Evolutionary conservation across 2,329 filamentous ascomycete genomes (phyloP).

Genomic region (Fusarium begoniae): DNA sequence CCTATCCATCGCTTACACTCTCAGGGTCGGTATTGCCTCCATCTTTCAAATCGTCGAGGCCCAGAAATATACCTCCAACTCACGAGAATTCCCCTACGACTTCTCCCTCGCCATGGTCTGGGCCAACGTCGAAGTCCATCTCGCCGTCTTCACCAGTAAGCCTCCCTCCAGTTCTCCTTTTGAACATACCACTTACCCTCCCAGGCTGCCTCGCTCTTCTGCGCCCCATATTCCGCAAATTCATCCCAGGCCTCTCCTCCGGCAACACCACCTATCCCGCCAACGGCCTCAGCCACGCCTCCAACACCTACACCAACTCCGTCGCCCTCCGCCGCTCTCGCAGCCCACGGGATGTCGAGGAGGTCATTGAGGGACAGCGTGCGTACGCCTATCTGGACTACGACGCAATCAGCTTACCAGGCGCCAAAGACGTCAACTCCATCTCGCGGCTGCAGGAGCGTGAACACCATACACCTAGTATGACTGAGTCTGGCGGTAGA

Average conservation of each 20-base stretch:
- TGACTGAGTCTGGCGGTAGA: slow-evolving; percentile 14
- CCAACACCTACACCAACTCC: background rate
- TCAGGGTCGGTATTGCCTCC: slow-evolving; percentile 23
- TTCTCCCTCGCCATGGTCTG: slow-evolving; percentile 28
- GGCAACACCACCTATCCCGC: slow-evolving; percentile 19
- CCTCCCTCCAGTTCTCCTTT: fast-evolving
- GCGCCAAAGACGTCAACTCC: slow-evolving; percentile 17
- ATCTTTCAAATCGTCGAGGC: slow-evolving; percentile 28
- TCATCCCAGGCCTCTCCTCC: slow-evolving; percentile 19
- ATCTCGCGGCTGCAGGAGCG: slow-evolving; percentile 14
- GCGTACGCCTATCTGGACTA: slow-evolving; percentile 20
- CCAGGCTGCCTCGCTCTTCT: slow-evolving; percentile 23
- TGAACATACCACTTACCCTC: background rate
- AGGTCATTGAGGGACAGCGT: slow-evolving; percentile 11
- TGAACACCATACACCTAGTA: slow-evolving; percentile 8
- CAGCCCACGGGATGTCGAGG: slow-evolving; percentile 2
- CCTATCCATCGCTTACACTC: background rate
- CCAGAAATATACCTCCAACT: slow-evolving; percentile 10
- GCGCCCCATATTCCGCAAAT: slow-evolving; percentile 29
- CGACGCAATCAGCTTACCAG: slow-evolving; percentile 33
- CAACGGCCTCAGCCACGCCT: slow-evolving; percentile 21
- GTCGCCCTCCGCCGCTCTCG: background rate
- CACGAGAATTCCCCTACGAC: slow-evolving; percentile 25
- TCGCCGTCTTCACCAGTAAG: slow-evolving; percentile 29
- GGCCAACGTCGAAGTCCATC: slow-evolving; percentile 22